Percentiles rank a stretch among this genome's conserved stretches.
Conservation (phyloP, 345 rosid species). For the Citrus sp. region DNA sequence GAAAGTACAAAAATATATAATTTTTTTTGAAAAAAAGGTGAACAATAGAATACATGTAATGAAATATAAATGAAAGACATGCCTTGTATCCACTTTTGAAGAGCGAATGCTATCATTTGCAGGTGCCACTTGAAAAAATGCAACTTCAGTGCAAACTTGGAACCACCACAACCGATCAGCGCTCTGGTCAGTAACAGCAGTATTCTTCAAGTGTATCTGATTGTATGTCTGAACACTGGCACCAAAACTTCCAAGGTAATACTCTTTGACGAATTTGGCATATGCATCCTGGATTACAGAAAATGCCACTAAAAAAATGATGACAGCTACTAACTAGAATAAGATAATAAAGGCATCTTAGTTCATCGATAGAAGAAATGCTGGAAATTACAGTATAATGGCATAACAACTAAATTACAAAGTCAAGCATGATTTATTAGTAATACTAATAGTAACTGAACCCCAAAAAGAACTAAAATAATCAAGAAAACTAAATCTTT, state of each 20-base stretch:
- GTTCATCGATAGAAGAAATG: not conserved
- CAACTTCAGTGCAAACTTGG: constrained; percentile 91
- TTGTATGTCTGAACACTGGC: constrained; percentile 40
- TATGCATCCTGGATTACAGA: constrained; percentile 51
- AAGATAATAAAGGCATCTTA: not conserved
- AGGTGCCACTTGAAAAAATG: constrained; percentile 90
- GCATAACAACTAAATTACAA: not conserved
- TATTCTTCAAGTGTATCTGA: constrained; percentile 56
- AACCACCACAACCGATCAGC: constrained; percentile 88
- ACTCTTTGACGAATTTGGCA: constrained; percentile 66
- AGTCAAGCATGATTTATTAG: not conserved
- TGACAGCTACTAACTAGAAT: not conserved
- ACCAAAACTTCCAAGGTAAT: constrained; percentile 48
- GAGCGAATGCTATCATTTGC: constrained; percentile 81
- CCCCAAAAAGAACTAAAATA: not conserved
- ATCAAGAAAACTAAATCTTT: not conserved
- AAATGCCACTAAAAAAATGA: not conserved
- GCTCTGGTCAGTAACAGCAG: constrained; percentile 33
- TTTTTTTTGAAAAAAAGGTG: not conserved
- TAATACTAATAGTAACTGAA: not conserved
- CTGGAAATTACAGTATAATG: not conserved
- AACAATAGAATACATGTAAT: not conserved
- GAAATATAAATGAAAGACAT: constrained; percentile 9
- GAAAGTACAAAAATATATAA: not conserved
- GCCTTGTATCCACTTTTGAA: constrained; percentile 69